phyloP scores from a whole-genome alignment of 1,284 basidiomycete species.

The Testicularia cyperi region DNA sequence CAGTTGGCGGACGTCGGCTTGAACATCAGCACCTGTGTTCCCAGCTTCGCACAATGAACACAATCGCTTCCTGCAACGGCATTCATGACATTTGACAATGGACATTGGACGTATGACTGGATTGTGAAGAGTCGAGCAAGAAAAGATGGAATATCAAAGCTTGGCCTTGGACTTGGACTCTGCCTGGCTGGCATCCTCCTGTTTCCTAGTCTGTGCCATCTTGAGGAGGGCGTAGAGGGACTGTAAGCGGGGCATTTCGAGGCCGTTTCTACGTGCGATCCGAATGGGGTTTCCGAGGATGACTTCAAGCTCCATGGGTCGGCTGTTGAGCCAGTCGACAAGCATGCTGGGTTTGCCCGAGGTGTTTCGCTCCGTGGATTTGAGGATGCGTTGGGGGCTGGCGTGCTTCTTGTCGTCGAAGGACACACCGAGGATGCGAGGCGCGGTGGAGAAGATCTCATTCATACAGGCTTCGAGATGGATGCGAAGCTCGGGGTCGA shows the following conservation, averaged over 20 bases:
- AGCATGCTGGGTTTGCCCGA: constrained; percentile 62
- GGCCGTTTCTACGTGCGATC: constrained; percentile 58
- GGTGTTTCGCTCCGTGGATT: constrained; percentile 60
- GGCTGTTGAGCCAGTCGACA: constrained; percentile 61
- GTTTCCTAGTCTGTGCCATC: constrained; percentile 56
- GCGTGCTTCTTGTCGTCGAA: constrained; percentile 60
- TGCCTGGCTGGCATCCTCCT: constrained; percentile 33
- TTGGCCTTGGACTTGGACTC: constrained; percentile 6
- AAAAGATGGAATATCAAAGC: too few species aligned
- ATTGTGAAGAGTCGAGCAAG: too few species aligned
- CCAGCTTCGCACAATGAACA: too few species aligned
- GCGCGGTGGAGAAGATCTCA: constrained; percentile 61
- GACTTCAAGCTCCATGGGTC: constrained; percentile 62
- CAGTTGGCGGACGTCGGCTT: constrained; percentile 21
- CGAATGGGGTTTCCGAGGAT: constrained; percentile 58
- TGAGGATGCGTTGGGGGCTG: constrained; percentile 60
- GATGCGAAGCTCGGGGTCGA: constrained; percentile 57
- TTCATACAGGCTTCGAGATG: constrained; percentile 62
- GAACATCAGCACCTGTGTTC: too few species aligned
- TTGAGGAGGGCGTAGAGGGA: constrained; percentile 62
- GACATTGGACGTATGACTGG: too few species aligned
- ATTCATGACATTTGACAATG: too few species aligned
- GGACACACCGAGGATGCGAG: constrained; percentile 57
- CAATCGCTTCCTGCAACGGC: too few species aligned
- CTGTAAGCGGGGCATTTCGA: constrained; percentile 61